These are phyloP conservation scores for Fistulinella prunicolor DNA, from an alignment of 768 basidiomycete genomes.

Conservation along the genomic window DNA sequence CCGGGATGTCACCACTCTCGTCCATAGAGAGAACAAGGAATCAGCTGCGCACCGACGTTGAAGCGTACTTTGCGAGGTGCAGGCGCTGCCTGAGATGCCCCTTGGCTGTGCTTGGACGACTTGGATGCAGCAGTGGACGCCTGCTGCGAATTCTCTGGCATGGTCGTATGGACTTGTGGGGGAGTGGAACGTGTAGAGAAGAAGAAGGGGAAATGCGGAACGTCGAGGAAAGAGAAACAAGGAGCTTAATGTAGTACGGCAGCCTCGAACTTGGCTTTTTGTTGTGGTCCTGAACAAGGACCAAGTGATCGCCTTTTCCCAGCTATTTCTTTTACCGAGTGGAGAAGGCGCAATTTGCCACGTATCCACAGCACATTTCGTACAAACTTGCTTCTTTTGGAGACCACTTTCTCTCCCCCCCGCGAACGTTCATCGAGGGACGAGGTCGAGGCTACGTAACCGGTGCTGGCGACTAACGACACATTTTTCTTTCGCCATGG, in stretches of 20 bases:
- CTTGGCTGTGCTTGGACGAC: conserved; percentile 47
- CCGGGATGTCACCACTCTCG: background rate
- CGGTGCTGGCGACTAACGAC: background rate
- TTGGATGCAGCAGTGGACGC: conserved; percentile 24
- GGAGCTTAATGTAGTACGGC: background rate
- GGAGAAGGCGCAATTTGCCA: background rate
- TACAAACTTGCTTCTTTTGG: background rate
- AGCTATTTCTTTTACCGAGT: background rate
- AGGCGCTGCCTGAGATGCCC: conserved; percentile 42
- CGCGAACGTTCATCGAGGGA: no score
- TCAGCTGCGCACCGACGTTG: conserved; percentile 65
- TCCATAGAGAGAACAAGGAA: background rate
- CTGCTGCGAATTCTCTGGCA: conserved; percentile 28
- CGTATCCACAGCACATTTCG: conserved; percentile 7
- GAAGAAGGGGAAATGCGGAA: background rate
- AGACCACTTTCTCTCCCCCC: no score
- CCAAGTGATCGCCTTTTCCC: background rate
- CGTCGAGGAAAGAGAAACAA: conserved; percentile 7
- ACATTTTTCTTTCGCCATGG: background rate
- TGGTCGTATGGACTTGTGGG: conserved; percentile 6
- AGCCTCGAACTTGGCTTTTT: conserved; percentile 7
- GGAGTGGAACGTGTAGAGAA: background rate
- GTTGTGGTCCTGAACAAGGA: conserved; percentile 22
- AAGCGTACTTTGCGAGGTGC: conserved; percentile 84
- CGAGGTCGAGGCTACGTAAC: no score